phyloP scores from a whole-genome alignment of 1,284 basidiomycete species.

The Cystobasidium pallidum region DNA sequence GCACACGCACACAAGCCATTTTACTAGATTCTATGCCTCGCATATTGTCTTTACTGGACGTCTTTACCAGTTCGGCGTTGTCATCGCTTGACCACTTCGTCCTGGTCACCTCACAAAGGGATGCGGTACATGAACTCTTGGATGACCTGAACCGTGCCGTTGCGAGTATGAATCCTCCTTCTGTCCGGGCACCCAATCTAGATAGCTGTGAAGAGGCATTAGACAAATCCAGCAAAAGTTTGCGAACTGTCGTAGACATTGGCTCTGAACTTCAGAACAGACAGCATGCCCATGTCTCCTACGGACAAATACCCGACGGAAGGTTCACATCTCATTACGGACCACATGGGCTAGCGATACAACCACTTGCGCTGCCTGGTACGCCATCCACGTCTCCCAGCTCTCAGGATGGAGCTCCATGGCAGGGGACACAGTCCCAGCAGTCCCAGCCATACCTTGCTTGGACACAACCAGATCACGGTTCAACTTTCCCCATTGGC shows the following conservation, averaged over 20 bases:
- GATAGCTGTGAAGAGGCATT: constrained; percentile 7
- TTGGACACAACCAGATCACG: not conserved
- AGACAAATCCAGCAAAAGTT: constrained; percentile 7
- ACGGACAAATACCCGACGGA: not conserved
- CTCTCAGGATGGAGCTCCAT: not conserved
- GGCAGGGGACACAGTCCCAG: too few species aligned
- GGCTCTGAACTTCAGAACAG: constrained; percentile 8
- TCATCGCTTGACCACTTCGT: constrained; percentile 40
- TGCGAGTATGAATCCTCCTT: not conserved
- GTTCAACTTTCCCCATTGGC: not conserved
- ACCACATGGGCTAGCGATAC: too few species aligned
- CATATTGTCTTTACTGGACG: constrained; percentile 31
- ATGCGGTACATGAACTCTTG: constrained; percentile 29
- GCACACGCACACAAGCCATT: constrained; percentile 37
- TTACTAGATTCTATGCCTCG: constrained; percentile 42
- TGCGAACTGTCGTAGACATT: constrained; percentile 17
- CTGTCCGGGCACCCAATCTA: not conserved
- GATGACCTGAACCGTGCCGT: constrained; percentile 26
- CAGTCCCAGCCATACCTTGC: not conserved
- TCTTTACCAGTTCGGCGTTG: constrained; percentile 29
- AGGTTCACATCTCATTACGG: not conserved
- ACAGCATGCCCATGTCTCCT: not conserved
- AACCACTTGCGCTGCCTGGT: not conserved
- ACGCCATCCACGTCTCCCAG: constrained; percentile 1
- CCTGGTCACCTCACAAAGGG: constrained; percentile 24